Evolutionary conservation across 441 rosid genomes (phyloP).

Genomic region (Viola pubescens): DNA sequence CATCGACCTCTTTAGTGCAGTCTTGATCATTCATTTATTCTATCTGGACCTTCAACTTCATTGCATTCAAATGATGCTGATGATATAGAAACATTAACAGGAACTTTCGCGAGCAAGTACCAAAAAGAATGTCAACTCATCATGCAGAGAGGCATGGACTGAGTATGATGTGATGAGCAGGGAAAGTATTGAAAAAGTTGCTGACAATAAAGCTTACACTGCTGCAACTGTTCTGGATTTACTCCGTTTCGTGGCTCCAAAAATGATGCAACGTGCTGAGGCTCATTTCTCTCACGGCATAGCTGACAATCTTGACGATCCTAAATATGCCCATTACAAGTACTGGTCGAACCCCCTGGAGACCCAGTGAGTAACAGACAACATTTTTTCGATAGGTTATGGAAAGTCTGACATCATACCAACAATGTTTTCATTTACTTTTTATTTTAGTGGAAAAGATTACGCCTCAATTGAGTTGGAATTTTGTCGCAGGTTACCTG

Average conservation of each 20-base stretch:
- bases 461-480: background rate
- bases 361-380: constrained; percentile 32
- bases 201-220: constrained; percentile 47
- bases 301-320: constrained; percentile 54
- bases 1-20: background rate
- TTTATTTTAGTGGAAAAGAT: too few relatives aligned
- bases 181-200: constrained; percentile 30
- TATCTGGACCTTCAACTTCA: background rate
- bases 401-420: too few relatives aligned
- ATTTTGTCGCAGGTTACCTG: constrained; percentile 41
- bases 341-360: constrained; percentile 77
- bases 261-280: constrained; percentile 50
- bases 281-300: constrained; percentile 66
- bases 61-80: background rate
- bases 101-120: constrained; percentile 18
- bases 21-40: background rate
- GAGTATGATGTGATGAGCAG: constrained; percentile 48
- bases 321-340: constrained; percentile 45
- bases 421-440: too few relatives aligned
- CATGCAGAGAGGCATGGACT: constrained; percentile 42
- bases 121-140: constrained; percentile 15
- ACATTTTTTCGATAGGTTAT: background rate
- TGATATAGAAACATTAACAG: constrained; percentile 19
- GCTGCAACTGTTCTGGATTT: constrained; percentile 38
- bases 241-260: constrained; percentile 51